These are phyloP conservation scores for Neocucurbitaria cava DNA, from an alignment of 2,329 filamentous ascomycete species.

Conservation along the genomic window DNA sequence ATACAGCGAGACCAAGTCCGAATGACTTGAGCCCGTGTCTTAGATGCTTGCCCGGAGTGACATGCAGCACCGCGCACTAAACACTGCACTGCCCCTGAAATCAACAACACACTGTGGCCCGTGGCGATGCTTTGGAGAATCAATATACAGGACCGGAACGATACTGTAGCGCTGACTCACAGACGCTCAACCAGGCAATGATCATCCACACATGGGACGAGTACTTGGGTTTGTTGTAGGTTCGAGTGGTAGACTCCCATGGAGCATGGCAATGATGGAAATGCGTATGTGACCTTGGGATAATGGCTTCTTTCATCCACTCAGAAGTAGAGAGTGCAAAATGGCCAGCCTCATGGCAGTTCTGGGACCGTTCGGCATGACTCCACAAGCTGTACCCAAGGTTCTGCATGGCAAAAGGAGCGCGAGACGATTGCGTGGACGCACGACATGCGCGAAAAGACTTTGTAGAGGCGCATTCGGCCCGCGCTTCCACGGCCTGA, in stretches of 20 bases:
- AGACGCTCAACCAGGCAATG: constrained; percentile 2
- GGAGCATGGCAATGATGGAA: constrained; percentile 1
- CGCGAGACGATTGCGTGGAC: constrained; percentile 9
- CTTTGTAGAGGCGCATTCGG: constrained; percentile 18
- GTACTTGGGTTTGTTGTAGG: constrained; percentile 1
- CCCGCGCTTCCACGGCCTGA: constrained; percentile 20
- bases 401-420: constrained; percentile 2
- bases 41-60: constrained; percentile 8
- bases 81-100: constrained; percentile 8
- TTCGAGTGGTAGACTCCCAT: constrained; percentile 2
- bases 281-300: background rate
- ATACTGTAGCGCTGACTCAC: constrained; percentile 6
- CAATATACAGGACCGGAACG: constrained; percentile 7
- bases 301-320: background rate
- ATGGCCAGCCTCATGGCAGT: background rate
- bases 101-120: constrained; percentile 6
- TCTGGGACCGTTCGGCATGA: background rate
- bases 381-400: constrained; percentile 10
- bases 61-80: constrained; percentile 4
- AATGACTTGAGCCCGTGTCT: background rate
- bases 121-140: constrained; percentile 3
- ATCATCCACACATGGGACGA: constrained; percentile 4
- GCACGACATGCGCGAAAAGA: constrained; percentile 8
- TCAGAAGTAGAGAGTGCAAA: background rate
- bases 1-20: background rate